Base-by-base conservation (phyloP, 352 stramenopile species). In the Thraustochytrium sp. region DNA sequence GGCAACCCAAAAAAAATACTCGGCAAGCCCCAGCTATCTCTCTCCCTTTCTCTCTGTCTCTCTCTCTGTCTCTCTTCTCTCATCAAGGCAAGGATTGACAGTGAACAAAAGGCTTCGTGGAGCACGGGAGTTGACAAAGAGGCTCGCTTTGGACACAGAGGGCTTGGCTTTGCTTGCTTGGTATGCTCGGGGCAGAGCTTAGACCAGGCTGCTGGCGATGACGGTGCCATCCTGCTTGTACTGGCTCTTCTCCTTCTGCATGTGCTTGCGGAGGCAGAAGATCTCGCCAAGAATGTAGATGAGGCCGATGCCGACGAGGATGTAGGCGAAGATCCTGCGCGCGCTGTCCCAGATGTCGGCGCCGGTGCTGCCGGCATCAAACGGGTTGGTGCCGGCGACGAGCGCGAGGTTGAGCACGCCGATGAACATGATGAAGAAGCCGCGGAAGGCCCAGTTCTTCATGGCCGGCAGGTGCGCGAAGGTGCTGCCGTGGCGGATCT, bases 281-380 rank as follows among this genome's bases (percentile, higher is more conserved):
- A 77, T 65, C 65, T 77, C 65, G 65, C 65, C 65, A 4, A 77
- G 40, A 61, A 77, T 11, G 65, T 77, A 77, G 18, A 77, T 18
- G 42, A 77, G 49, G 31, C 65, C 65, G n/a, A 77, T 77, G 37
- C 2, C 65, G 65, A 55, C 42, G 65, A 77, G 42, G 65, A 36
- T 38, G 46, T 77, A 77, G 34, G 65, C 65, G 26, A 77, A 62
- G 13, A 36, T 36, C 65, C 64, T 62, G 65, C 65, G 65, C 29
- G 34, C 8, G 65, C 26, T 62, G 2, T 77, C 65, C 65, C 65
- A 77, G 11, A 44, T 29, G 46, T 77, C 49, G 46, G 31, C 31
- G 34, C 59, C 59, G 34, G 65, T 62, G 23, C 26, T 31, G 13
- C 49, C 65, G 4, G 29, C 49, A 18, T 77, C 49, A 44, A 77